A percentile compares a stretch with the other conserved stretches of the same genome.
Conservation (phyloP, 257 asterid species). For the Solanum phureja region DNA sequence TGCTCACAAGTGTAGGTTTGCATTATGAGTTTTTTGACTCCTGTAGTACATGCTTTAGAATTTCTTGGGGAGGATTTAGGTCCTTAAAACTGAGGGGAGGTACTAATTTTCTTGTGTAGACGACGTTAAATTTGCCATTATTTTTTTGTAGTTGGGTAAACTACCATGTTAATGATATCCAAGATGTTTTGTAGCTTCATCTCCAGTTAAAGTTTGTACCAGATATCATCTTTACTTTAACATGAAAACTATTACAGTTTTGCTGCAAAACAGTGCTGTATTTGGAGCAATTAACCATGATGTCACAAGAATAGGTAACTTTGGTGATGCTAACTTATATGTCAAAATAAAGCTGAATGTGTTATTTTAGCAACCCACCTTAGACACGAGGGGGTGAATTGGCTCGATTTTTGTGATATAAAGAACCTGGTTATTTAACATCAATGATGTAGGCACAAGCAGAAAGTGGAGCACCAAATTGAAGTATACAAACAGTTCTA, state of each 20-base stretch:
- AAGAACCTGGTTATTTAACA: neutral
- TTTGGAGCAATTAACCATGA: neutral
- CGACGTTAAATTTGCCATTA: neutral
- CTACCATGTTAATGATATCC: neutral
- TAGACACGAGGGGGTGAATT: neutral
- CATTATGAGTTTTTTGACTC: neutral
- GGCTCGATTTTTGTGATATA: neutral
- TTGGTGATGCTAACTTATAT: neutral
- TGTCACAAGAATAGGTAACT: neutral
- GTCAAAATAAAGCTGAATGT: neutral
- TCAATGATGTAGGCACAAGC: neutral
- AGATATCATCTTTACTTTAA: neutral
- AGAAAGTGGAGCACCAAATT: neutral
- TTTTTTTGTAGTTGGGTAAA: neutral
- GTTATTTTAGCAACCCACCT: neutral
- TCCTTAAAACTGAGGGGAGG: neutral
- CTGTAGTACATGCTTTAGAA: neutral
- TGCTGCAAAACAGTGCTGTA: neutral
- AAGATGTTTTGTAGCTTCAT: neutral
- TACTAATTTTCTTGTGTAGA: neutral
- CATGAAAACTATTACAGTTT: neutral
- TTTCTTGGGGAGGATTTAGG: neutral
- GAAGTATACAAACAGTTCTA: neutral
- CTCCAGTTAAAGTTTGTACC: neutral
- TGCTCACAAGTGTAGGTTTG: neutral